A percentile compares a stretch with the other conserved stretches of the same genome.
phyloP scores from a whole-genome alignment of 192 early-diverging fungal species.

The Umbelopsis sp. region DNA sequence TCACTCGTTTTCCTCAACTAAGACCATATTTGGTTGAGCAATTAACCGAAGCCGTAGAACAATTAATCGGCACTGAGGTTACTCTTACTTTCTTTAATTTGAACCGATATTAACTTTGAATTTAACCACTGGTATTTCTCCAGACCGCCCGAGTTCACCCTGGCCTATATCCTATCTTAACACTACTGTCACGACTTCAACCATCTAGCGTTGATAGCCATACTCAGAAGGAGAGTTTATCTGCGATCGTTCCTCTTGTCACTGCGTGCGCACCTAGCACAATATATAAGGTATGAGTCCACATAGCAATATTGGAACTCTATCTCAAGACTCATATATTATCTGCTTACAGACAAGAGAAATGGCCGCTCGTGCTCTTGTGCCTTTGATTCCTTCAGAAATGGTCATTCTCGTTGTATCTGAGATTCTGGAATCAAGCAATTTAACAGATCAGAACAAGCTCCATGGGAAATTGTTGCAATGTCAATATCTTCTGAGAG shows the following conservation, averaged over 20 bases:
- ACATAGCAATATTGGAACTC: neutral
- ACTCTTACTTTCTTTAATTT: neutral
- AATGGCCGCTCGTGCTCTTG: conserved; percentile 82
- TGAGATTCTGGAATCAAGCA: conserved; percentile 49
- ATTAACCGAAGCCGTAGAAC: conserved; percentile 69
- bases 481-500: conserved; percentile 68
- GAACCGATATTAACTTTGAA: neutral
- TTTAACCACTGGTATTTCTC: neutral
- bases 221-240: conserved; percentile 39
- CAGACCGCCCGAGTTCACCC: conserved; percentile 73
- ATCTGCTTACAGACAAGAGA: conserved; percentile 68
- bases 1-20: conserved; percentile 82
- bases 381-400: conserved; percentile 72
- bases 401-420: conserved; percentile 55
- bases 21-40: conserved; percentile 77
- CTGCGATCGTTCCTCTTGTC: conserved; percentile 54
- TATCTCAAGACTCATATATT: neutral
- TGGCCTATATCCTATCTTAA: conserved; percentile 87
- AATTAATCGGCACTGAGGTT: conserved; percentile 44
- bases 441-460: conserved; percentile 61
- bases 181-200: conserved; percentile 80
- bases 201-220: conserved; percentile 60
- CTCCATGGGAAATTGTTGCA: conserved; percentile 79
- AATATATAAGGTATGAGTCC: conserved; percentile 48
- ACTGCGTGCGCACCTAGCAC: conserved; percentile 57